Conservation (phyloP, 352 stramenopile genomes). For the Phytophthora crassamura region DNA sequence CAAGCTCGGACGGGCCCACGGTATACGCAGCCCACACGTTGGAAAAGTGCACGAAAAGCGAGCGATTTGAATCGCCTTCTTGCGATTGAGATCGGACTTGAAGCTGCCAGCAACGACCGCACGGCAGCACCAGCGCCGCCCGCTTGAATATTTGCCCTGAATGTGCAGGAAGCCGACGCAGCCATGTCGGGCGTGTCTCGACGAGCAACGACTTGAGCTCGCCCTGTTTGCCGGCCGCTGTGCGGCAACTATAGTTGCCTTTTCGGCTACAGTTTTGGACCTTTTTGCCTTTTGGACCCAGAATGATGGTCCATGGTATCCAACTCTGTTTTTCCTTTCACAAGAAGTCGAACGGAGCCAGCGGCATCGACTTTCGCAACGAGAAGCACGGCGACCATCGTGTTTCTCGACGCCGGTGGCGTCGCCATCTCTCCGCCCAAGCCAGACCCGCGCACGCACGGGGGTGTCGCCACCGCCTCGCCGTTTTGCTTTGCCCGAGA, state of each 20-base stretch:
- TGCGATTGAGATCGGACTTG: slow-evolving; percentile 8
- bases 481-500: slow-evolving; percentile 15
- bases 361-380: neutral
- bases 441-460: slow-evolving; percentile 29
- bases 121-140: slow-evolving; percentile 3
- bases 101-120: slow-evolving; percentile 16
- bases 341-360: neutral
- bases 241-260: neutral
- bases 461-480: slow-evolving; percentile 27
- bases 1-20: neutral
- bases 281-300: slow-evolving; percentile 12
- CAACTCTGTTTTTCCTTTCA: slow-evolving; percentile 16
- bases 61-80: slow-evolving; percentile 25
- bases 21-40: slow-evolving; percentile 18
- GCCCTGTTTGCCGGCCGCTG: no score
- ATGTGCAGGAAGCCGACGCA: slow-evolving; percentile 25
- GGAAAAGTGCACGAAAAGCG: slow-evolving; percentile 5
- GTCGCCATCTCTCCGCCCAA: neutral
- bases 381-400: no score
- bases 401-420: no score
- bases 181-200: slow-evolving; percentile 38
- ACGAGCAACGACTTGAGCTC: slow-evolving; percentile 27
- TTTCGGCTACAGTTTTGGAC: slow-evolving; percentile 7
- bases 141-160: slow-evolving; percentile 16
- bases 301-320: slow-evolving; percentile 26